A percentile compares a stretch with the other conserved stretches of the same genome.
These are phyloP conservation scores for Phytopythium litorale DNA, from an alignment of 352 stramenopile species.

Conservation along the genomic window DNA sequence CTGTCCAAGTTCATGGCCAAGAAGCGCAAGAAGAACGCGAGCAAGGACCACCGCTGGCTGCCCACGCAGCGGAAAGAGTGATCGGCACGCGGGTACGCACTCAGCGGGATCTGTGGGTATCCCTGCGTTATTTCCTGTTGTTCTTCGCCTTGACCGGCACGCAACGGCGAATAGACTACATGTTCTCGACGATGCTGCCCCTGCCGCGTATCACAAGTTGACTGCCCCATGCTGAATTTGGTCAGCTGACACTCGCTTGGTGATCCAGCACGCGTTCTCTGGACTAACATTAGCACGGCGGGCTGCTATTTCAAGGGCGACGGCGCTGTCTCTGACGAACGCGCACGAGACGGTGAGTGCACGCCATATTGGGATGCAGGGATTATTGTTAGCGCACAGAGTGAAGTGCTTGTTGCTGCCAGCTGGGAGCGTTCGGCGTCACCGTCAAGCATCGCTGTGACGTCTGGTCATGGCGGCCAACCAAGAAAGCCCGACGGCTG, in stretches of 20 bases:
- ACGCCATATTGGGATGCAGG: background rate
- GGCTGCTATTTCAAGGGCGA: background rate
- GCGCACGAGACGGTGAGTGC: background rate
- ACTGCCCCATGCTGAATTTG: background rate
- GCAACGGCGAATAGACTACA: constrained; percentile 3
- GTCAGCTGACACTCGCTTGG: background rate
- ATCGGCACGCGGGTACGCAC: background rate
- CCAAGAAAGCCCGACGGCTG: background rate
- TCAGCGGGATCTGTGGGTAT: background rate
- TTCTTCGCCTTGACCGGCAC: background rate
- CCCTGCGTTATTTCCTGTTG: background rate
- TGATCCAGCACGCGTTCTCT: too few relatives aligned
- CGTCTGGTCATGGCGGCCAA: background rate
- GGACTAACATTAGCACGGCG: background rate
- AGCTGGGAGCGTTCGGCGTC: too few relatives aligned
- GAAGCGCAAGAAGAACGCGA: constrained; percentile 92
- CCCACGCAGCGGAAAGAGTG: constrained; percentile 72
- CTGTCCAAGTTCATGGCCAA: constrained; percentile 93
- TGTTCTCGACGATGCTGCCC: background rate
- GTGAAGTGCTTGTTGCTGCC: background rate
- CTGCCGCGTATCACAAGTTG: background rate
- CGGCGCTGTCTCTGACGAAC: background rate
- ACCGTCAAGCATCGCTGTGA: too few relatives aligned
- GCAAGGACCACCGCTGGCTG: constrained; percentile 91
- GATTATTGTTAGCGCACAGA: background rate